A percentile compares a stretch with the other conserved stretches of the same genome.
These are phyloP conservation scores for Sergeia podlipaevii DNA, from an alignment of 208 protist species.

Conservation along the genomic window DNA sequence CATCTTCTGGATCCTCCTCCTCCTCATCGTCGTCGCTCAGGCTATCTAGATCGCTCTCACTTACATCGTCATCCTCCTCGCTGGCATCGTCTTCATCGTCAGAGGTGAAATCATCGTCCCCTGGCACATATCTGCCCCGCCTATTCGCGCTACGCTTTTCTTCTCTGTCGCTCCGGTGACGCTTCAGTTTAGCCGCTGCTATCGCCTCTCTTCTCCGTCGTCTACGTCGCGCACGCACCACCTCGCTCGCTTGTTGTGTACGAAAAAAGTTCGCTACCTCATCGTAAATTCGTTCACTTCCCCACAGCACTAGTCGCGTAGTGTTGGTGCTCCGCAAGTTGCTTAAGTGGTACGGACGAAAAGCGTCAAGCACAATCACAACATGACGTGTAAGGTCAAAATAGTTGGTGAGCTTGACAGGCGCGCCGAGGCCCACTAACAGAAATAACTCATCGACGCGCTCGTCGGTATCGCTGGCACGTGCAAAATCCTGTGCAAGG, in stretches of 20 bases:
- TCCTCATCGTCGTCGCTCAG: conserved; percentile 29
- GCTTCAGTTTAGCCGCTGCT: too few relatives aligned
- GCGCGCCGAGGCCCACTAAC: conserved; percentile 69
- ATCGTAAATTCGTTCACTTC: conserved; percentile 37
- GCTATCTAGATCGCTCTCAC: conserved; percentile 15
- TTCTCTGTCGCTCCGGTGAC: neutral
- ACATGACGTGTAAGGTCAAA: conserved; percentile 72
- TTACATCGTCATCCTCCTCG: conserved; percentile 16
- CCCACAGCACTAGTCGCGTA: conserved; percentile 65
- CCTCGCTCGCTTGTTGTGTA: conserved; percentile 22
- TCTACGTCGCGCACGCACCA: conserved; percentile 16
- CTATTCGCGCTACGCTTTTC: neutral
- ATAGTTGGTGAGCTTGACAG: conserved; percentile 41
- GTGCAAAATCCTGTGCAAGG: conserved; percentile 50
- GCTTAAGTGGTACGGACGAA: conserved; percentile 67
- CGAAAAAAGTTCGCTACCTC: conserved; percentile 79
- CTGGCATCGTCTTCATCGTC: conserved; percentile 12
- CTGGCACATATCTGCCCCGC: neutral
- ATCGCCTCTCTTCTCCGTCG: conserved; percentile 17
- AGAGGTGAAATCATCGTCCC: neutral
- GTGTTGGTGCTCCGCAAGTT: conserved; percentile 59
- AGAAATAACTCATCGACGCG: conserved; percentile 67
- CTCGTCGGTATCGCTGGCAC: conserved; percentile 13
- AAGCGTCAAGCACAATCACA: conserved; percentile 74
- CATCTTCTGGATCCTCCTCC: conserved; percentile 22